Conservation (phyloP, 208 protist genomes). For the Porcisia hertigi region DNA sequence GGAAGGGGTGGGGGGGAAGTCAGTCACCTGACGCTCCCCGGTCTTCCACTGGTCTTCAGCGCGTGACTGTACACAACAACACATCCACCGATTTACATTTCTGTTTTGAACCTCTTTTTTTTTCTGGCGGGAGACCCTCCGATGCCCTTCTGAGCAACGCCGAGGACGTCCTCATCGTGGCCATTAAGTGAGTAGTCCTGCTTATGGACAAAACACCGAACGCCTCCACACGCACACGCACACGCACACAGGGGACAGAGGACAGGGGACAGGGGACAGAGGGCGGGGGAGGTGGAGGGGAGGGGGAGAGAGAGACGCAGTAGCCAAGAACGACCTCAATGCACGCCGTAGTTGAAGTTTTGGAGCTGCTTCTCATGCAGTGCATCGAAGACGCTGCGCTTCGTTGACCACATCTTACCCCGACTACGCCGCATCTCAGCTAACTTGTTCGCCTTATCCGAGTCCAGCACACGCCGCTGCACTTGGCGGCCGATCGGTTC, state of each 20-base stretch:
- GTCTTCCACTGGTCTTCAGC: no score
- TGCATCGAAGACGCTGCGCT: constrained; percentile 81
- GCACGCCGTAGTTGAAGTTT: constrained; percentile 81
- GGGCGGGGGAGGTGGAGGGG: background rate
- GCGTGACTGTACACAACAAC: background rate
- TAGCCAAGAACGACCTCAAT: constrained; percentile 23
- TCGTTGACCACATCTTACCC: constrained; percentile 86
- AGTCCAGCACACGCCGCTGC: constrained; percentile 85
- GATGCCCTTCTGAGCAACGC: background rate
- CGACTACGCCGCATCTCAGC: constrained; percentile 71
- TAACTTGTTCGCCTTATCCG: constrained; percentile 81
- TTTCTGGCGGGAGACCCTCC: background rate
- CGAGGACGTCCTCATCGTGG: background rate
- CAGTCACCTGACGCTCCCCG: no score
- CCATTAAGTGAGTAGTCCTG: background rate
- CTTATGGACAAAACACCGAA: background rate
- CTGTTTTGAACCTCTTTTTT: background rate
- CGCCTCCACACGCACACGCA: background rate
- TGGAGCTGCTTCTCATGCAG: constrained; percentile 90
- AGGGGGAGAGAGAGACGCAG: background rate
- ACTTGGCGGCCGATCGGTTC: constrained; percentile 90
- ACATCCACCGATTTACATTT: background rate
- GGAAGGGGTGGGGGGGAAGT: no score
- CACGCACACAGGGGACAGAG: background rate
- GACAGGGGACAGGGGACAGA: background rate